These are phyloP conservation scores for Durotheca rogersii DNA, from an alignment of 495 filamentous ascomycete genomes.

Conservation along the genomic window DNA sequence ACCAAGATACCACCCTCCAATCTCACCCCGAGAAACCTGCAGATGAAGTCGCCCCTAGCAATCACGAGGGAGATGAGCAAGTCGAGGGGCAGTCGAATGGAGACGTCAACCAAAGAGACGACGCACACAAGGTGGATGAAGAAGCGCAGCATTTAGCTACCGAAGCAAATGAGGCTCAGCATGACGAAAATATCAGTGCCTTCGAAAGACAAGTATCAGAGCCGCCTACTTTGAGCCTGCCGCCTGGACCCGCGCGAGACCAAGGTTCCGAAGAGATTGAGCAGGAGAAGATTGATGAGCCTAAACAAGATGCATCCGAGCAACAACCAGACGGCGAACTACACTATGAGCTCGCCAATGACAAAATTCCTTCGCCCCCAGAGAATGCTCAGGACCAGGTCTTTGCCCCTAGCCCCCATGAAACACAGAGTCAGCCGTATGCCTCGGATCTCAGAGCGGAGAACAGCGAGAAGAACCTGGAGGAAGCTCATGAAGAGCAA, in stretches of 20 bases:
- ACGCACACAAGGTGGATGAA: constrained; percentile 35
- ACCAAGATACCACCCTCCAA: constrained; percentile 2
- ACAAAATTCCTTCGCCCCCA: constrained; percentile 20
- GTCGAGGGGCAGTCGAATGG: constrained; percentile 1
- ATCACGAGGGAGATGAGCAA: background rate
- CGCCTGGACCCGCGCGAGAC: constrained; percentile 2
- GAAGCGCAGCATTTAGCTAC: constrained; percentile 9
- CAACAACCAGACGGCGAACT: constrained; percentile 43
- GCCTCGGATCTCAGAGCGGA: background rate
- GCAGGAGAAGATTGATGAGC: background rate
- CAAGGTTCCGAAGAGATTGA: constrained; percentile 4
- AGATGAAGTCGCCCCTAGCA: background rate
- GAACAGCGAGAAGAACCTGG: background rate
- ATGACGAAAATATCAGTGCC: constrained; percentile 22
- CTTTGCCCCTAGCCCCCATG: constrained; percentile 10
- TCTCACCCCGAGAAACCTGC: background rate
- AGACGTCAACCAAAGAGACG: constrained; percentile 22
- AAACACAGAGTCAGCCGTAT: constrained; percentile 6
- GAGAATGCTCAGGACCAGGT: constrained; percentile 19
- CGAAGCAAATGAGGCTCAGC: constrained; percentile 35
- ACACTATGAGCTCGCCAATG: constrained; percentile 37
- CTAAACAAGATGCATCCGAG: constrained; percentile 42
- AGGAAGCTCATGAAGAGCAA: background rate
- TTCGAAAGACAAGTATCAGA: constrained; percentile 5
- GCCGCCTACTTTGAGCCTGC: background rate